phyloP scores from a whole-genome alignment of 2,329 filamentous ascomycete genomes.

The Thelonectria blattea region DNA sequence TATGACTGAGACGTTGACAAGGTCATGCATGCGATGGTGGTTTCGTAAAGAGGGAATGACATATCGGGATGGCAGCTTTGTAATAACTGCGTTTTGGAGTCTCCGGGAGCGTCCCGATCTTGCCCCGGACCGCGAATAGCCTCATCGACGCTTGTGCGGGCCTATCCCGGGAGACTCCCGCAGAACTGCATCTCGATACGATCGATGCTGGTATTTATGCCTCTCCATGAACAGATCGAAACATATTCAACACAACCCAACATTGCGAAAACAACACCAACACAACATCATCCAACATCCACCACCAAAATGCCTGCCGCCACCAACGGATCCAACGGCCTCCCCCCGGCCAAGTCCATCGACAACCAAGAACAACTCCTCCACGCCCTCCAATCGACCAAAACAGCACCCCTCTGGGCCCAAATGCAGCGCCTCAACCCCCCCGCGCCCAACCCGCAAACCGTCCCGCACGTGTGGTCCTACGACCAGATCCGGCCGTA shows the following conservation, averaged over 20 bases:
- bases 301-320: background rate
- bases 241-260: background rate
- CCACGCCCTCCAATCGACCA: background rate
- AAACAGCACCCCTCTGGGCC: conserved; percentile 51
- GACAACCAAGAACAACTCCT: conserved; percentile 15
- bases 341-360: background rate
- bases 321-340: background rate
- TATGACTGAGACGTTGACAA: too few relatives aligned
- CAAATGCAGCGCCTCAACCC: conserved; percentile 55
- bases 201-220: background rate
- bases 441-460: conserved; percentile 50
- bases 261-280: background rate
- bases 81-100: background rate
- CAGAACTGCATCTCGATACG: background rate
- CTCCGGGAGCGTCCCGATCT: background rate
- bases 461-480: conserved; percentile 47
- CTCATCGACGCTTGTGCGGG: background rate
- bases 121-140: background rate
- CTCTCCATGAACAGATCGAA: background rate
- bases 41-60: background rate
- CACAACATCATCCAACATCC: background rate
- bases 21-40: too few relatives aligned
- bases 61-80: background rate
- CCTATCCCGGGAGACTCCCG: background rate
- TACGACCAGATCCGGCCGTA: conserved; percentile 43